Conservation (phyloP, 1,284 basidiomycete genomes). For the Austroboletus niveus region DNA sequence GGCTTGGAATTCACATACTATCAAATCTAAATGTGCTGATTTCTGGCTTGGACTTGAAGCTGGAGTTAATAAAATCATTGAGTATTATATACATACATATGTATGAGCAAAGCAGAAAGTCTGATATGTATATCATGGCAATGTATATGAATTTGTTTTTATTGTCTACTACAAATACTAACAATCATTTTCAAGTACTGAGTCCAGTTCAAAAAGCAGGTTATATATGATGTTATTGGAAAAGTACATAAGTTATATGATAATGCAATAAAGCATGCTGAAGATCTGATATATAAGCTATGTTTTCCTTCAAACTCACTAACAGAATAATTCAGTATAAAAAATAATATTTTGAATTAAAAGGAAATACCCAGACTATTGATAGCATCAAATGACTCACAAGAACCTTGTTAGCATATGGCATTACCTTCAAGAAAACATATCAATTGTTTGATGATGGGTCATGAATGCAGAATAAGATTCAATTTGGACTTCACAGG, state of each 20-base stretch:
- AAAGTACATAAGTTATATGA: background rate
- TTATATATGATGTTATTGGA: background rate
- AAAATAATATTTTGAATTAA: background rate
- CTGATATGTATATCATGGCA: background rate
- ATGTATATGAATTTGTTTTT: background rate
- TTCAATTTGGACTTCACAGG: background rate
- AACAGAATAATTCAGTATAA: background rate
- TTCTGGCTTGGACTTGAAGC: too few relatives aligned
- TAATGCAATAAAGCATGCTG: background rate
- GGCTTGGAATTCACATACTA: too few relatives aligned
- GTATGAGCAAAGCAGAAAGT: too few relatives aligned
- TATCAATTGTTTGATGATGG: slow-evolving; percentile 33
- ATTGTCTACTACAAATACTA: too few relatives aligned
- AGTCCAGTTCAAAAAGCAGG: background rate
- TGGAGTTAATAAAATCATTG: background rate
- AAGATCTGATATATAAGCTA: background rate
- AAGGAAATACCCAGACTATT: background rate
- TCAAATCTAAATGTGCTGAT: too few relatives aligned
- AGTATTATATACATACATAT: background rate
- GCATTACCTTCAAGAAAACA: slow-evolving; percentile 11
- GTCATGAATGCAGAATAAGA: slow-evolving; percentile 3
- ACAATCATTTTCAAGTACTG: background rate
- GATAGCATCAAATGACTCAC: background rate
- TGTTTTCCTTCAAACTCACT: too few relatives aligned
- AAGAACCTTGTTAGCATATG: background rate